Evolutionary conservation across 306 rosid species (phyloP).

Genomic region (Amphicarpaea edgeworthii): DNA sequence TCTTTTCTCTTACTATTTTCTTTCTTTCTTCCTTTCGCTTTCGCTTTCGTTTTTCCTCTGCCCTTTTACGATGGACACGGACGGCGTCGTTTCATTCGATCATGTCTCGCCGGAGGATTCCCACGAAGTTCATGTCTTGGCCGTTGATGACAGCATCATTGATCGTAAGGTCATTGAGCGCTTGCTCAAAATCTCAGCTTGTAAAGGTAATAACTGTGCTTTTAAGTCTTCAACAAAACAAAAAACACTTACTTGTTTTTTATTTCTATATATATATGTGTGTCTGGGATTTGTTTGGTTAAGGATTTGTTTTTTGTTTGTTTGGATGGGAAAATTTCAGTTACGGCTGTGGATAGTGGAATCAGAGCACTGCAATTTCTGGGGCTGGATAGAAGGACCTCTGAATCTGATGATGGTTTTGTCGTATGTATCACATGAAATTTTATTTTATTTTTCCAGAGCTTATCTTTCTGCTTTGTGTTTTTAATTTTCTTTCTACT

Average conservation of each 20-base stretch:
- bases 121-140: conserved; percentile 85
- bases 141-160: conserved; percentile 93
- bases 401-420: conserved; percentile 67
- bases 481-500: background rate
- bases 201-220: conserved; percentile 71
- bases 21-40: background rate
- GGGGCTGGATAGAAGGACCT: conserved; percentile 66
- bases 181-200: conserved; percentile 78
- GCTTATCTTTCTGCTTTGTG: conserved; percentile 23
- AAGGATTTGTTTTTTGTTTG: background rate
- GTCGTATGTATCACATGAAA: conserved; percentile 53
- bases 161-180: conserved; percentile 92
- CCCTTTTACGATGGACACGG: conserved; percentile 52
- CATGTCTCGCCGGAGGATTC: conserved; percentile 45
- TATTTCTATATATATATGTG: background rate
- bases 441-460: conserved; percentile 7
- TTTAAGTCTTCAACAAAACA: background rate
- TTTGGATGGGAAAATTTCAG: conserved; percentile 53
- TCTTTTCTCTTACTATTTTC: background rate
- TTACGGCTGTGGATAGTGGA: conserved; percentile 97
- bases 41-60: background rate
- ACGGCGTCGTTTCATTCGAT: conserved; percentile 57
- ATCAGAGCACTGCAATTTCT: conserved; percentile 84
- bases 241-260: background rate
- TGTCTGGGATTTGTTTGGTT: background rate